Evolutionary conservation across 495 filamentous ascomycete species (phyloP).

Genomic region (Penicillium bovifimosum): DNA sequence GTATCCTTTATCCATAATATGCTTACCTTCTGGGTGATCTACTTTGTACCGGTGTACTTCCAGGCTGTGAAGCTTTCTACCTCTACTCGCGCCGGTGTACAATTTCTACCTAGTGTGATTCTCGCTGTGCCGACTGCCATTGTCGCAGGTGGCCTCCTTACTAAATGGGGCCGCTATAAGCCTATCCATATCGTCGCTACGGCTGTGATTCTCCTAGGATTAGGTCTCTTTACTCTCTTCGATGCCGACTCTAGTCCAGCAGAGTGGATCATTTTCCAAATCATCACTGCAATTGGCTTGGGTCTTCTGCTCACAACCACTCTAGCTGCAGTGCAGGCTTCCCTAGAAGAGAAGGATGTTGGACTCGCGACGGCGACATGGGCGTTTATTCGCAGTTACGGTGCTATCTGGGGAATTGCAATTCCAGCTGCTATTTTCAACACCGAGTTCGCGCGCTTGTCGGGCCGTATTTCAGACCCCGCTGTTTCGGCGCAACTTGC

Average conservation of each 20-base stretch:
- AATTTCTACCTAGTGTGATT: too few relatives aligned
- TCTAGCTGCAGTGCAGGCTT: slow-evolving; percentile 37
- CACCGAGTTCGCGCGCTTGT: neutral
- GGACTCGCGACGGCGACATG: neutral
- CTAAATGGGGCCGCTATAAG: neutral
- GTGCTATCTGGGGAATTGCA: neutral
- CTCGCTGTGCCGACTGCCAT: too few relatives aligned
- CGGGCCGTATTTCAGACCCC: neutral
- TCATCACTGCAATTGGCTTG: slow-evolving; percentile 14
- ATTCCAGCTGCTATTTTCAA: slow-evolving; percentile 1
- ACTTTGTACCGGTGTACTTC: too few relatives aligned
- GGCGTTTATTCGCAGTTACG: neutral
- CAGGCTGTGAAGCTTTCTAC: too few relatives aligned
- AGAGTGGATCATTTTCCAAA: slow-evolving; percentile 35
- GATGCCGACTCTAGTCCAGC: neutral
- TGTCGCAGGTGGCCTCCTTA: too few relatives aligned
- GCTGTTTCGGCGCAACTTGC: neutral
- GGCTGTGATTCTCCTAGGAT: neutral
- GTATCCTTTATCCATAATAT: neutral
- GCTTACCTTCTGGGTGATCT: too few relatives aligned
- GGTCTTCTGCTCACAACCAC: slow-evolving; percentile 34
- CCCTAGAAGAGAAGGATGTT: slow-evolving; percentile 19
- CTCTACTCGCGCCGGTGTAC: too few relatives aligned
- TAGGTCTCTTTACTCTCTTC: neutral
- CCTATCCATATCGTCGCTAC: neutral